These are phyloP conservation scores for Aspergillus sparsus DNA, from an alignment of 495 filamentous ascomycete species.

Conservation along the genomic window DNA sequence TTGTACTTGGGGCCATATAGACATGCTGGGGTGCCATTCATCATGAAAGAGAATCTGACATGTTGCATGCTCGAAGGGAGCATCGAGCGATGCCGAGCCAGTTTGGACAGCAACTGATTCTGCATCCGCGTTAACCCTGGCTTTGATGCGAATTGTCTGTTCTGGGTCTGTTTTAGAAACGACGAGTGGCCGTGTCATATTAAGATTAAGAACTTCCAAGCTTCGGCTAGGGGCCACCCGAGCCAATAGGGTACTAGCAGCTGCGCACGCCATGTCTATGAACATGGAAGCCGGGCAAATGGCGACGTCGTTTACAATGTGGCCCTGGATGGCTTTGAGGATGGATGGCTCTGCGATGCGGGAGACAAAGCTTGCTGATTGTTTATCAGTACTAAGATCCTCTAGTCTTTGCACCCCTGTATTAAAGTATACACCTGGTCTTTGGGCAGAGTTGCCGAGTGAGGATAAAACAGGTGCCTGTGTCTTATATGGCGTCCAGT, in stretches of 20 bases:
- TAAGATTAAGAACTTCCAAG: not conserved
- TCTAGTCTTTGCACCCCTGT: not conserved
- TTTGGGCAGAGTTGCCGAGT: not conserved
- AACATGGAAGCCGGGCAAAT: constrained; percentile 12
- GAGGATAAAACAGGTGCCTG: not conserved
- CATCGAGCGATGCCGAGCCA: not conserved
- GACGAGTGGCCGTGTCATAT: not conserved
- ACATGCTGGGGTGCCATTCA: not conserved
- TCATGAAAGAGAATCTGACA: not conserved
- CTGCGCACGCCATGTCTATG: constrained; percentile 14
- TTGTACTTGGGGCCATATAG: constrained; percentile 6
- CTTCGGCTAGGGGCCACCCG: not conserved
- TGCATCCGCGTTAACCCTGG: not conserved
- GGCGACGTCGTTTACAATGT: constrained; percentile 7
- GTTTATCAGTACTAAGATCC: not conserved
- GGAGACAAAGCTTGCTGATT: not conserved
- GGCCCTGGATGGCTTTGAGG: constrained; percentile 7
- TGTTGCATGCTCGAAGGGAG: not conserved
- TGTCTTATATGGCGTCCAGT: constrained; percentile 9
- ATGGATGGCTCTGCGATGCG: not conserved
- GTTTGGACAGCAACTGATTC: not conserved
- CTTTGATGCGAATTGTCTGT: not conserved
- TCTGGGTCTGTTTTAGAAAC: constrained; percentile 1
- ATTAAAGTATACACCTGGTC: not conserved
- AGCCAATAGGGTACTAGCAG: not conserved